A percentile compares a stretch with the other conserved stretches of the same genome.
Conservation (phyloP, 2,329 filamentous ascomycete species). For the Pseudogymnoascus sp. region DNA sequence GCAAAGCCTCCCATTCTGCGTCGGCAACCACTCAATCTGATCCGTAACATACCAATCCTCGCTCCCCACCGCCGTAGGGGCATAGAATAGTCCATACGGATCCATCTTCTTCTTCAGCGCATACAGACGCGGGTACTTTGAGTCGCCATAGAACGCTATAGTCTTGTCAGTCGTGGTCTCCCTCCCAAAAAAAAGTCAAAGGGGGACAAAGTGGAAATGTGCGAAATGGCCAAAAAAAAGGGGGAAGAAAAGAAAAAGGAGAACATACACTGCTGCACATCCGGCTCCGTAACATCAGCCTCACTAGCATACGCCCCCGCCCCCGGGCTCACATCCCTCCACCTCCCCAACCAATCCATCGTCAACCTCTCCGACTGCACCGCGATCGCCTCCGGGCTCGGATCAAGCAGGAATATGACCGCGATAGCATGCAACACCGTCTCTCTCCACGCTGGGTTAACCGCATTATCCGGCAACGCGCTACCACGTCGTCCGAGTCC, state of each 20-base stretch:
- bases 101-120: slow-evolving; percentile 45
- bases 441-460: slow-evolving; percentile 29
- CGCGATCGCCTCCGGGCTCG: slow-evolving; percentile 30
- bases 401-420: slow-evolving; percentile 30
- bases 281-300: slow-evolving; percentile 37
- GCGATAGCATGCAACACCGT: slow-evolving; percentile 25
- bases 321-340: slow-evolving; percentile 18
- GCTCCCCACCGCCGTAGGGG: slow-evolving; percentile 17
- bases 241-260: neutral
- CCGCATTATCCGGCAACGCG: slow-evolving; percentile 27
- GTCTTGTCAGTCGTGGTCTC: no score
- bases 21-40: slow-evolving; percentile 16
- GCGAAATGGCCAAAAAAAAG: neutral
- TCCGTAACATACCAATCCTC: slow-evolving; percentile 27
- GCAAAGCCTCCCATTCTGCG: slow-evolving; percentile 16
- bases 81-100: slow-evolving; percentile 34
- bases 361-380: slow-evolving; percentile 32
- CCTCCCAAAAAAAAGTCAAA: no score
- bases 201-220: neutral
- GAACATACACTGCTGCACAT: slow-evolving; percentile 26
- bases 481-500: slow-evolving; percentile 9
- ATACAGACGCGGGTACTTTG: slow-evolving; percentile 33
- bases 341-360: slow-evolving; percentile 16
- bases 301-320: slow-evolving; percentile 43
- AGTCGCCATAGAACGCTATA: neutral